Conservation (phyloP, 176 grass and related monocot genomes). For the Elymus sibiricus region DNA sequence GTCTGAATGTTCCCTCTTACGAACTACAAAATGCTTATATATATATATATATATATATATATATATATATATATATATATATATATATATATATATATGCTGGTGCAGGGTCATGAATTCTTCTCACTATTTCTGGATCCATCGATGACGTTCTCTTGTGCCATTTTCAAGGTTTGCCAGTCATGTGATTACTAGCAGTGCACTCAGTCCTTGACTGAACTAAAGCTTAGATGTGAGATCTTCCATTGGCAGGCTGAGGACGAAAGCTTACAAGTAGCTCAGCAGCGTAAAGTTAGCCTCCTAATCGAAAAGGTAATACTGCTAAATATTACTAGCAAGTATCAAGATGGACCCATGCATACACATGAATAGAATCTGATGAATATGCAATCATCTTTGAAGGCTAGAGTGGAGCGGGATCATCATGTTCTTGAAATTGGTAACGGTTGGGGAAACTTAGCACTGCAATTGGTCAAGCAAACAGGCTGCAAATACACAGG, state of each 20-base stretch:
- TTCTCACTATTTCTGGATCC: conserved; percentile 83
- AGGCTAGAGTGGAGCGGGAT: conserved; percentile 43
- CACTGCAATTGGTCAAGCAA: conserved; percentile 49
- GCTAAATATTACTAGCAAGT: not conserved
- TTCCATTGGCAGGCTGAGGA: conserved; percentile 48
- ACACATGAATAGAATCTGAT: not conserved
- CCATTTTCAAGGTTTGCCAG: conserved; percentile 57
- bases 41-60: not conserved
- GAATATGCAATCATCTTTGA: not conserved
- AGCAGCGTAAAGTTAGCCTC: conserved; percentile 57
- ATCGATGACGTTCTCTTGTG: conserved; percentile 80
- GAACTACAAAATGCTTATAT: not conserved
- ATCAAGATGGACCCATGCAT: not conserved
- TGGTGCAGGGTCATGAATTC: conserved; percentile 64
- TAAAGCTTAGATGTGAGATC: not conserved
- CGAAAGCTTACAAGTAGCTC: conserved; percentile 67
- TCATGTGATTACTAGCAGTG: not conserved
- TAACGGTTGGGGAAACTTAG: conserved; percentile 57
- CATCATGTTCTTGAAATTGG: conserved; percentile 66
- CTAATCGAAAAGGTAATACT: conserved; percentile 75
- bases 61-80: not conserved
- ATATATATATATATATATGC: not conserved
- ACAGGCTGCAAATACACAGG: conserved; percentile 65
- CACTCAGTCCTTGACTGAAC: not conserved
- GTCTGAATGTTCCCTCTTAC: no score